Percentiles rank a stretch among this genome's conserved stretches.
Conservation (phyloP, 495 filamentous ascomycete genomes). For the Aspergillus ellipticus region DNA sequence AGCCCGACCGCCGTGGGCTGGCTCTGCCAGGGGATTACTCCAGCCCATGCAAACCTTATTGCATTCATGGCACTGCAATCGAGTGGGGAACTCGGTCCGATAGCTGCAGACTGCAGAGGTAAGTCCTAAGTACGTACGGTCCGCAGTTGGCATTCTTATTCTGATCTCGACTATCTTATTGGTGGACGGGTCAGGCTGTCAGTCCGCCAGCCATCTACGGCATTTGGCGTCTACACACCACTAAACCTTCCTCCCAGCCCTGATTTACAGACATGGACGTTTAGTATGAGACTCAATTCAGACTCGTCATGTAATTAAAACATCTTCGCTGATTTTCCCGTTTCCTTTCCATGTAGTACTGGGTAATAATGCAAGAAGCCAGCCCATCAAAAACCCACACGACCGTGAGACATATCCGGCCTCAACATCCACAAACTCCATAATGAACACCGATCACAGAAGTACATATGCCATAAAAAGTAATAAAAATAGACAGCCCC, state of each 20-base stretch:
- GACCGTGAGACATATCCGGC: neutral
- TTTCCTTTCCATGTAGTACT: no score
- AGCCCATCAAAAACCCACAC: neutral
- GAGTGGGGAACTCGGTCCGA: slow-evolving; percentile 9
- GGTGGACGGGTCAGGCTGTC: no score
- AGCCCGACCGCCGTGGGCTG: neutral
- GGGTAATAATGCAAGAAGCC: neutral
- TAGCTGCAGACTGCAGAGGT: no score
- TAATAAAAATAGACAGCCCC: neutral
- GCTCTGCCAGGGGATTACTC: neutral
- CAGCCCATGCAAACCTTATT: neutral
- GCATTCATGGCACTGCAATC: slow-evolving; percentile 10
- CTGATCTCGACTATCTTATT: no score
- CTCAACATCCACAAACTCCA: neutral
- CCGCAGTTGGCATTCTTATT: no score
- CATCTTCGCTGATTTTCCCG: neutral
- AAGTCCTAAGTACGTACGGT: no score
- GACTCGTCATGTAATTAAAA: neutral
- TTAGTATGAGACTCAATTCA: neutral
- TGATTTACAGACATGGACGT: neutral
- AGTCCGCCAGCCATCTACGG: no score
- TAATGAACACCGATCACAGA: slow-evolving; percentile 5
- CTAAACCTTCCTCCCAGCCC: no score
- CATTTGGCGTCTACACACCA: no score
- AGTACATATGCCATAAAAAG: slow-evolving; percentile 6